These are phyloP conservation scores for Pyracantha coccinea DNA, from an alignment of 331 rosid species.

Conservation along the genomic window DNA sequence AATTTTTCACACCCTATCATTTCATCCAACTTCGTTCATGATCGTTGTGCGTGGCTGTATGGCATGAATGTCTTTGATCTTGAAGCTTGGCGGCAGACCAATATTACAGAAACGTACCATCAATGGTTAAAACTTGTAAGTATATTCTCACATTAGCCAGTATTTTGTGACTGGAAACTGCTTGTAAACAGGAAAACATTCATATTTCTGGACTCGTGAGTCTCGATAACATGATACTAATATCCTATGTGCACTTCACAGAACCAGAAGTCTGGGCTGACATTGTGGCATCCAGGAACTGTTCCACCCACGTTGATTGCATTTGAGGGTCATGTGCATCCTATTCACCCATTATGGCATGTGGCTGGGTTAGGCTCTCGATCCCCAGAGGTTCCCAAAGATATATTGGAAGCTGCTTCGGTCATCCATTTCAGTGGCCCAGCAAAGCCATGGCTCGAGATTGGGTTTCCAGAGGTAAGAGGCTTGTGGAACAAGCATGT, in stretches of 20 bases:
- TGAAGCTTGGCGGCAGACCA: conserved; percentile 78
- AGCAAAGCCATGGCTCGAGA: conserved; percentile 96
- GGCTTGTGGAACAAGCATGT: conserved; percentile 68
- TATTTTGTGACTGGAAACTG: neutral
- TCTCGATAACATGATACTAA: neutral
- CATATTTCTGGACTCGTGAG: no score
- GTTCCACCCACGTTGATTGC: conserved; percentile 76
- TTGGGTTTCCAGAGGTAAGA: conserved; percentile 62
- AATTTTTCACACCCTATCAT: conserved; percentile 71
- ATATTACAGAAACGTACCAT: conserved; percentile 54
- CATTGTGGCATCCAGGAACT: conserved; percentile 67
- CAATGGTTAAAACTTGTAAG: conserved; percentile 78
- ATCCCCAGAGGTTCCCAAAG: conserved; percentile 22
- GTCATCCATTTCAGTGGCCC: conserved; percentile 93
- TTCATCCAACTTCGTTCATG: conserved; percentile 46
- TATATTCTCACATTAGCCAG: neutral
- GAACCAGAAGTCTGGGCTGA: conserved; percentile 52
- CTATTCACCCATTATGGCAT: conserved; percentile 59
- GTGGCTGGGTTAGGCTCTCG: conserved; percentile 55
- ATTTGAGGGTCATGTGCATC: conserved; percentile 70
- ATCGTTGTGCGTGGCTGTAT: conserved; percentile 58
- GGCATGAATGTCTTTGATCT: conserved; percentile 78
- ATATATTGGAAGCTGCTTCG: conserved; percentile 48
- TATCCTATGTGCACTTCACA: conserved; percentile 17
- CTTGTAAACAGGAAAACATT: no score